Percentiles rank a stretch among this genome's conserved stretches.
phyloP scores from a whole-genome alignment of 1,284 basidiomycete genomes.

The Gomphus bonarii region DNA sequence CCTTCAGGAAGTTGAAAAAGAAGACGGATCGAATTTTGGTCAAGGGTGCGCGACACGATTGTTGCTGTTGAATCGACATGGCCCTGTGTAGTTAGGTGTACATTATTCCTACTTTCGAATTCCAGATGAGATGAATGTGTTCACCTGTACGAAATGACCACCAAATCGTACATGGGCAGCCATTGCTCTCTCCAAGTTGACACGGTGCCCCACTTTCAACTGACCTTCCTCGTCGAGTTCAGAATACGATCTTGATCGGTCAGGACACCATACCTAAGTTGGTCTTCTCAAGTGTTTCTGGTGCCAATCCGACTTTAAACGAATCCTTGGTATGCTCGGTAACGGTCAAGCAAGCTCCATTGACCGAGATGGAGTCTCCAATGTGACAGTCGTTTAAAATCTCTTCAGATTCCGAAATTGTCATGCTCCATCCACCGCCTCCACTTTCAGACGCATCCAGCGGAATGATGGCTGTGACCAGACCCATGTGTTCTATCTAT shows the following conservation, averaged over 20 bases:
- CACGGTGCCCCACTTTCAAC: conserved; percentile 66
- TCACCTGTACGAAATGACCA: conserved; percentile 94
- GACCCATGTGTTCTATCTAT: conserved; percentile 77
- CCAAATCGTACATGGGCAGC: conserved; percentile 86
- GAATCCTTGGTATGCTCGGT: conserved; percentile 64
- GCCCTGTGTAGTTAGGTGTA: conserved; percentile 42
- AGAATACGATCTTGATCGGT: conserved; percentile 1
- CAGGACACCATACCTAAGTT: conserved; percentile 58
- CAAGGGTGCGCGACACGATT: conserved; percentile 53
- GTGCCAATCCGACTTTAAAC: conserved; percentile 93
- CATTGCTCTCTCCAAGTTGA: conserved; percentile 97
- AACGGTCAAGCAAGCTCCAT: conserved; percentile 82
- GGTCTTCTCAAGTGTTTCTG: conserved; percentile 88
- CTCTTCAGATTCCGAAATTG: conserved; percentile 61
- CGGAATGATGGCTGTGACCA: conserved; percentile 44
- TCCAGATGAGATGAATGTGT: conserved; percentile 15
- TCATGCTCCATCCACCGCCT: conserved; percentile 68
- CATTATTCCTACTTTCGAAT: not conserved
- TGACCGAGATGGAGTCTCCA: conserved; percentile 91
- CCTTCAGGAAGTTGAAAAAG: conserved; percentile 66
- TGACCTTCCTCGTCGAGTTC: conserved; percentile 40
- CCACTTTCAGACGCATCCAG: conserved; percentile 42
- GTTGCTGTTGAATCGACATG: conserved; percentile 89
- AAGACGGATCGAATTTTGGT: conserved; percentile 83
- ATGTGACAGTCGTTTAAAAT: conserved; percentile 89